Evolutionary conservation across 768 basidiomycete genomes (phyloP).

Genomic region (Mycena alexandri): DNA sequence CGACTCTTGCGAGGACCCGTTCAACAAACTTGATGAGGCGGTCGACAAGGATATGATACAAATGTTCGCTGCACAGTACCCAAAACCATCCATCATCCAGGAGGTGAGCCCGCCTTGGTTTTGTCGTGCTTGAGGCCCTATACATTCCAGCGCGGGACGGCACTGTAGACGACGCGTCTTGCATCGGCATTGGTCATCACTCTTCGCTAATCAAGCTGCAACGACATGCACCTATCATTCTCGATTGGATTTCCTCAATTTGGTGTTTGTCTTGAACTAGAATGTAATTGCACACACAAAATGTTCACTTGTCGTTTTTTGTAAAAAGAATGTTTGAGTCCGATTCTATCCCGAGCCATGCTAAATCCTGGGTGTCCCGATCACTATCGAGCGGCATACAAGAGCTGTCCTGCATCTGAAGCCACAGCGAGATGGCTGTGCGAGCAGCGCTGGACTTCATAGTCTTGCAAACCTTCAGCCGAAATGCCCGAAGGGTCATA

Average conservation of each 20-base stretch:
- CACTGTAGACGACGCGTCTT: too few species aligned
- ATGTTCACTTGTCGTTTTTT: slow-evolving; percentile 33
- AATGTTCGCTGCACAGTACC: too few species aligned
- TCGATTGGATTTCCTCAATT: neutral
- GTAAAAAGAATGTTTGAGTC: slow-evolving; percentile 57
- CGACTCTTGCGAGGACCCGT: slow-evolving; percentile 16
- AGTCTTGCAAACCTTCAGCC: slow-evolving; percentile 72
- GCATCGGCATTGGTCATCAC: too few species aligned
- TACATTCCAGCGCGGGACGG: neutral
- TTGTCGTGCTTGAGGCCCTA: neutral
- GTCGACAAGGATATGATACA: slow-evolving; percentile 19
- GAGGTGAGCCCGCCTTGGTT: slow-evolving; percentile 8
- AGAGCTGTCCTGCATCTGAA: slow-evolving; percentile 63
- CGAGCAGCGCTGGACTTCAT: slow-evolving; percentile 49
- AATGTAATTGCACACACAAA: slow-evolving; percentile 18
- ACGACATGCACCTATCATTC: slow-evolving; percentile 10
- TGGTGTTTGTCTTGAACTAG: slow-evolving; percentile 5
- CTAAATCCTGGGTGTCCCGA: slow-evolving; percentile 66
- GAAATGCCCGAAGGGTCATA: slow-evolving; percentile 75
- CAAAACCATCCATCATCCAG: neutral
- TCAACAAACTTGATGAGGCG: slow-evolving; percentile 38
- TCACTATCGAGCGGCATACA: slow-evolving; percentile 61
- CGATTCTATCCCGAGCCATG: slow-evolving; percentile 81
- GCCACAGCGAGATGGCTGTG: slow-evolving; percentile 63
- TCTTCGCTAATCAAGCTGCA: slow-evolving; percentile 5